These are phyloP conservation scores for Polytolypa hystricis DNA, from an alignment of 2,329 filamentous ascomycete genomes.

Conservation along the genomic window DNA sequence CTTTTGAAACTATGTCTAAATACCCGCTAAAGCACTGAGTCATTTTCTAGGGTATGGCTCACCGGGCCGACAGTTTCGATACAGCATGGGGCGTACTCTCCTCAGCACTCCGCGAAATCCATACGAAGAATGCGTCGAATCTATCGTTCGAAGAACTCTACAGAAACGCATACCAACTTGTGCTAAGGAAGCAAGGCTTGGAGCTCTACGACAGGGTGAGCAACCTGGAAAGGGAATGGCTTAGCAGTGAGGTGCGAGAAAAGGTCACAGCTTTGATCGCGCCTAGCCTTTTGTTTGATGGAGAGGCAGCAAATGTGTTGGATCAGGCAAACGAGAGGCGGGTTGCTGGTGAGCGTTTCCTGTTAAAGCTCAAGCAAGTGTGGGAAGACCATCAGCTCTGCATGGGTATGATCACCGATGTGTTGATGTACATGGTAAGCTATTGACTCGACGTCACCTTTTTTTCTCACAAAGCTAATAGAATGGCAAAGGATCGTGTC, in stretches of 20 bases:
- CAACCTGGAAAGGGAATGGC: constrained; percentile 71
- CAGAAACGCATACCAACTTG: constrained; percentile 85
- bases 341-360: constrained; percentile 69
- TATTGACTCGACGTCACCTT: not conserved
- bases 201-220: constrained; percentile 71
- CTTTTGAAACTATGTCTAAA: not conserved
- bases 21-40: not conserved
- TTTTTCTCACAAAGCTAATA: not conserved
- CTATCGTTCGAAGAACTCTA: constrained; percentile 95
- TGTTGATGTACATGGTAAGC: constrained; percentile 83
- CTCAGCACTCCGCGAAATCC: constrained; percentile 73
- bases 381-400: constrained; percentile 87
- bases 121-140: constrained; percentile 77
- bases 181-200: constrained; percentile 75
- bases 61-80: constrained; percentile 61
- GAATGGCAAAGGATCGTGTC: constrained; percentile 55
- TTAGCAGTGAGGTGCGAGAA: constrained; percentile 60
- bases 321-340: constrained; percentile 63
- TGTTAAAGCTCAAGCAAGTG: constrained; percentile 61
- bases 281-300: constrained; percentile 52
- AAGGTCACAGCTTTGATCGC: constrained; percentile 62
- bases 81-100: constrained; percentile 67
- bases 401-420: constrained; percentile 94
- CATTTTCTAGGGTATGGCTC: constrained; percentile 41
- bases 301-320: constrained; percentile 37